Evolutionary conservation across 1,284 basidiomycete genomes (phyloP).

Genomic region (Ganoderma sp.): DNA sequence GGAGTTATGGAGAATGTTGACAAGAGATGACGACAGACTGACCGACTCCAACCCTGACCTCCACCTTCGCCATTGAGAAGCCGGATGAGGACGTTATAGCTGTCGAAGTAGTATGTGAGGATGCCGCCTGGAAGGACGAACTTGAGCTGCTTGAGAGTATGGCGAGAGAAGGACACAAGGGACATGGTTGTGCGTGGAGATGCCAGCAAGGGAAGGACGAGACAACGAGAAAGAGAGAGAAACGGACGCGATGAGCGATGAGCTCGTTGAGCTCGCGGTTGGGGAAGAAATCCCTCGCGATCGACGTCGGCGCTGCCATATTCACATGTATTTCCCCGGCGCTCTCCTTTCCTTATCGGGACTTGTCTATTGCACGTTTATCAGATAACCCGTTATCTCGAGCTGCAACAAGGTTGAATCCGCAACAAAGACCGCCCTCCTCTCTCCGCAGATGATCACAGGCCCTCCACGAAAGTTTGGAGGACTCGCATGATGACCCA

Average conservation of each 20-base stretch:
- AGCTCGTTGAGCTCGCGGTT: slow-evolving; percentile 12
- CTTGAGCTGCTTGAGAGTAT: slow-evolving; percentile 71
- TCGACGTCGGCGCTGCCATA: slow-evolving; percentile 1
- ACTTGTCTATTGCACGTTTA: slow-evolving; percentile 4
- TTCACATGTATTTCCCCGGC: slow-evolving; percentile 15
- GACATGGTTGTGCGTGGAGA: slow-evolving; percentile 18
- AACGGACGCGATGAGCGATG: slow-evolving; percentile 4
- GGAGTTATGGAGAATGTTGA: not conserved
- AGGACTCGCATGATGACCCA: not conserved
- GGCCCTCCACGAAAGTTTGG: not conserved
- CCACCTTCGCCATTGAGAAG: slow-evolving; percentile 44
- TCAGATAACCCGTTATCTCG: slow-evolving; percentile 3
- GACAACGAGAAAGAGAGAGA: not conserved
- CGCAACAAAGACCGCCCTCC: not conserved
- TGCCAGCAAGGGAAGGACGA: not conserved
- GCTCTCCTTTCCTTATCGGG: not conserved
- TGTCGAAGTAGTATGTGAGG: slow-evolving; percentile 65
- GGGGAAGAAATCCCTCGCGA: not conserved
- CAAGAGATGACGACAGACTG: slow-evolving; percentile 32
- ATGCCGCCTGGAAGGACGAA: slow-evolving; percentile 71
- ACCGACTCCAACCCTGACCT: slow-evolving; percentile 58
- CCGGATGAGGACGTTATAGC: slow-evolving; percentile 54
- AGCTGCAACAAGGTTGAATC: not conserved
- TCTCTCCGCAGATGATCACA: not conserved
- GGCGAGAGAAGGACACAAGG: slow-evolving; percentile 44